These are phyloP conservation scores for Coemansia sp. DNA, from an alignment of 192 early-diverging fungal species.

Conservation along the genomic window DNA sequence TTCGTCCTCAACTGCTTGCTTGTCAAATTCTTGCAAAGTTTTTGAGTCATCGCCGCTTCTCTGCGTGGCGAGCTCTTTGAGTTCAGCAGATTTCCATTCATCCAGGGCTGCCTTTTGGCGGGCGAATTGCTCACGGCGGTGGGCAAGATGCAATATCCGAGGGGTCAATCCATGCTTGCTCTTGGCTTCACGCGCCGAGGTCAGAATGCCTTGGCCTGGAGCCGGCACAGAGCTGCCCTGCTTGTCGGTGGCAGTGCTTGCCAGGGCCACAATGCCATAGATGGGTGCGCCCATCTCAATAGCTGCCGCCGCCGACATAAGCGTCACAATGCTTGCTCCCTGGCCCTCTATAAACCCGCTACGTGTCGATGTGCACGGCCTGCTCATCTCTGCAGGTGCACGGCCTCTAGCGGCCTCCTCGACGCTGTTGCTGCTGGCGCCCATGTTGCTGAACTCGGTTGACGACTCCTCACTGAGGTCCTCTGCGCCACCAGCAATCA, in stretches of 20 bases:
- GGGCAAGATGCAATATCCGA: conserved; percentile 67
- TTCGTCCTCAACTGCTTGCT: conserved; percentile 57
- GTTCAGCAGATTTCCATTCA: neutral
- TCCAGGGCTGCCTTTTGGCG: conserved; percentile 9
- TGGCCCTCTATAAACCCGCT: conserved; percentile 91
- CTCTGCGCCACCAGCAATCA: conserved; percentile 84
- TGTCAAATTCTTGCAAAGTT: neutral
- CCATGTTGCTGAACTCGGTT: conserved; percentile 95
- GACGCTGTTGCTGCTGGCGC: conserved; percentile 79
- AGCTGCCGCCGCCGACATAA: conserved; percentile 85
- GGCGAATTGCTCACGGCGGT: conserved; percentile 72
- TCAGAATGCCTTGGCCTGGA: conserved; percentile 90
- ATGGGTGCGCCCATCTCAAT: conserved; percentile 92
- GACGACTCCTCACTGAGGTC: conserved; percentile 83
- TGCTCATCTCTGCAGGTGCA: conserved; percentile 81
- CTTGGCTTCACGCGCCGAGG: conserved; percentile 75
- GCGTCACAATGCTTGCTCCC: conserved; percentile 82
- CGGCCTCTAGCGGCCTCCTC: conserved; percentile 86
- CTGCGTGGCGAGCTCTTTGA: neutral
- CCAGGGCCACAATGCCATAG: conserved; percentile 83
- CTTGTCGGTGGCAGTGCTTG: conserved; percentile 91
- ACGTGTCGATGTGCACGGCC: conserved; percentile 86
- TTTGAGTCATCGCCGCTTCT: neutral
- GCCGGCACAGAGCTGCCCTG: conserved; percentile 91
- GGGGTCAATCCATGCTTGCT: conserved; percentile 57